These are phyloP conservation scores for Gossypium anomalum DNA, from an alignment of 345 rosid genomes.

Conservation along the genomic window DNA sequence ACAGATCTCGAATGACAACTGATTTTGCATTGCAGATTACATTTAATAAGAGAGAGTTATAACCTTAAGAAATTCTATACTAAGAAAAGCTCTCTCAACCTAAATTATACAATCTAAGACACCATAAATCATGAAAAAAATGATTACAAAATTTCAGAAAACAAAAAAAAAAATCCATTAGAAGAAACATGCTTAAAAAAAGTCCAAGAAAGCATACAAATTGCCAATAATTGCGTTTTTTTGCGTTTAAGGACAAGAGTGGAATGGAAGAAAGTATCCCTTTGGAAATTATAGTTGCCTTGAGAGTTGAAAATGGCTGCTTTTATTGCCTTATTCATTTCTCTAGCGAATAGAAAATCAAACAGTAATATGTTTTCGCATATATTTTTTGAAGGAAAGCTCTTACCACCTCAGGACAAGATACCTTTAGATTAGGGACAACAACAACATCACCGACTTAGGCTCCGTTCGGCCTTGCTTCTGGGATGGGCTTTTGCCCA, in stretches of 20 bases:
- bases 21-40: too few relatives aligned
- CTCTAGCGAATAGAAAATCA: not conserved
- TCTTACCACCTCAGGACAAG: not conserved
- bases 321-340: constrained; percentile 39
- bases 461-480: too few relatives aligned
- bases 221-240: constrained; percentile 36
- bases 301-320: constrained; percentile 39
- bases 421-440: not conserved
- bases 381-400: constrained; percentile 6
- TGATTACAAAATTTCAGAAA: not conserved
- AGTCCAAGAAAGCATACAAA: constrained; percentile 30
- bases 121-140: not conserved
- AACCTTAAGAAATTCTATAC: too few relatives aligned
- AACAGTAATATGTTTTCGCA: not conserved
- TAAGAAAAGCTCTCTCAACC: not conserved
- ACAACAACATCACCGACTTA: not conserved
- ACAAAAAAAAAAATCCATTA: not conserved
- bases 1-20: too few relatives aligned
- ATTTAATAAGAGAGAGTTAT: too few relatives aligned
- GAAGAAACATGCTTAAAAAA: not conserved
- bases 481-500: too few relatives aligned
- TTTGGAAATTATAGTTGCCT: constrained; percentile 24
- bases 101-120: not conserved
- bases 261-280: constrained; percentile 49
- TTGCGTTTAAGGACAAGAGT: constrained; percentile 60